These are phyloP conservation scores for Pogostemon cablin DNA, from an alignment of 257 asterid species.

Conservation along the genomic window DNA sequence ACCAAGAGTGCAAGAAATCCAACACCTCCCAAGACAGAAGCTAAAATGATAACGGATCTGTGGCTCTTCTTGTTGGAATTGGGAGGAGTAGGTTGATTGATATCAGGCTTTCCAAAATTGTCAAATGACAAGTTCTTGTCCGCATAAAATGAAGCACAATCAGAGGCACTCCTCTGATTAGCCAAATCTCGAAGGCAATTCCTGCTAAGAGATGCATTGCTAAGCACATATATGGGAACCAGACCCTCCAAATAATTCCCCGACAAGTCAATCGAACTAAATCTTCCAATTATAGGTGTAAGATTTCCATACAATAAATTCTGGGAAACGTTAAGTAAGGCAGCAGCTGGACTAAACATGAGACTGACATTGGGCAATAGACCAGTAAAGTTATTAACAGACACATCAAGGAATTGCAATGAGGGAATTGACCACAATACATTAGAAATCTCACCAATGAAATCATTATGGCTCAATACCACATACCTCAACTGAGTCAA, in stretches of 20 bases:
- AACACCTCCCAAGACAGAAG: constrained; percentile 70
- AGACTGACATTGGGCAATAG: constrained; percentile 52
- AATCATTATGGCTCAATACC: constrained; percentile 54
- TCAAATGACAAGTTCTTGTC: constrained; percentile 69
- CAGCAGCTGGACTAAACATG: constrained; percentile 38
- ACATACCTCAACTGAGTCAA: constrained; percentile 53
- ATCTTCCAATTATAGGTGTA: constrained; percentile 52
- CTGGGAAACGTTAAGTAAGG: constrained; percentile 57
- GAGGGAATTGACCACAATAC: constrained; percentile 70
- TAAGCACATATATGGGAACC: constrained; percentile 58
- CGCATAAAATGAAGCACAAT: constrained; percentile 70
- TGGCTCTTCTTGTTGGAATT: constrained; percentile 45
- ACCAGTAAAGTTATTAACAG: constrained; percentile 81
- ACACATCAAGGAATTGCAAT: constrained; percentile 71
- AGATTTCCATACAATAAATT: constrained; percentile 76
- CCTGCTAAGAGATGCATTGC: constrained; percentile 38
- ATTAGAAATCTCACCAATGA: constrained; percentile 58
- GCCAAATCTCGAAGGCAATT: constrained; percentile 70
- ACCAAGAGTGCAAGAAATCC: constrained; percentile 51
- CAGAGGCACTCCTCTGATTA: constrained; percentile 58
- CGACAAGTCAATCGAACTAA: constrained; percentile 58
- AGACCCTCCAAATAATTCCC: constrained; percentile 83
- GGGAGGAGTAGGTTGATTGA: constrained; percentile 48
- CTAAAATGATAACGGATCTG: constrained; percentile 55
- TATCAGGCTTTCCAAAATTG: constrained; percentile 68